Conservation (phyloP, 2,329 filamentous ascomycete genomes). For the Penicillium italicum region DNA sequence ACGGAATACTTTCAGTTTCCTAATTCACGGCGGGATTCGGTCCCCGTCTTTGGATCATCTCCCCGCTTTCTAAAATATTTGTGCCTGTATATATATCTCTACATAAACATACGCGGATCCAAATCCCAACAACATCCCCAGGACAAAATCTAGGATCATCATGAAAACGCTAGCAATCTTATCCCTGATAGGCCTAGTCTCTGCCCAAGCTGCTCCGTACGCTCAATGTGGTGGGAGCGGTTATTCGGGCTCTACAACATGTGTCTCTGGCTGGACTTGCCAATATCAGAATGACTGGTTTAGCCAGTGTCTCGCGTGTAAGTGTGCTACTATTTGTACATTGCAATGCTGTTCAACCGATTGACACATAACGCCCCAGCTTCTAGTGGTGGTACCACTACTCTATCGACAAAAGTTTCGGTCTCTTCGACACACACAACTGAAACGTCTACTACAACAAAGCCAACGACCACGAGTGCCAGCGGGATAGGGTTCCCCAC, state of each 20-base stretch:
- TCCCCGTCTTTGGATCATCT: not conserved
- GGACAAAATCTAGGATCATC: not conserved
- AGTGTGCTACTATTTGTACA: not conserved
- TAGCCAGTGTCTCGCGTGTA: conserved; percentile 21
- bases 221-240: conserved; percentile 18
- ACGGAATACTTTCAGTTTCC: conserved; percentile 2
- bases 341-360: not conserved
- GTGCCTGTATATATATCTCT: not conserved
- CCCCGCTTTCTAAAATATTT: too few relatives aligned
- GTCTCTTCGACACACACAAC: conserved; percentile 4
- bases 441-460: conserved; percentile 1
- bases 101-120: too few relatives aligned
- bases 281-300: conserved; percentile 21
- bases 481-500: conserved; percentile 16
- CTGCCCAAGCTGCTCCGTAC: conserved; percentile 20
- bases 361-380: not conserved
- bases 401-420: not conserved
- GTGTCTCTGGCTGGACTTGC: conserved; percentile 15
- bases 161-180: conserved; percentile 20
- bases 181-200: conserved; percentile 18
- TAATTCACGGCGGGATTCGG: conserved; percentile 2
- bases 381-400: not conserved
- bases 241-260: conserved; percentile 15
- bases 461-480: conserved; percentile 1
- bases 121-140: not conserved